Conservation (phyloP, 192 early-diverging fungal species). For the Gamsiella multidivaricata region DNA sequence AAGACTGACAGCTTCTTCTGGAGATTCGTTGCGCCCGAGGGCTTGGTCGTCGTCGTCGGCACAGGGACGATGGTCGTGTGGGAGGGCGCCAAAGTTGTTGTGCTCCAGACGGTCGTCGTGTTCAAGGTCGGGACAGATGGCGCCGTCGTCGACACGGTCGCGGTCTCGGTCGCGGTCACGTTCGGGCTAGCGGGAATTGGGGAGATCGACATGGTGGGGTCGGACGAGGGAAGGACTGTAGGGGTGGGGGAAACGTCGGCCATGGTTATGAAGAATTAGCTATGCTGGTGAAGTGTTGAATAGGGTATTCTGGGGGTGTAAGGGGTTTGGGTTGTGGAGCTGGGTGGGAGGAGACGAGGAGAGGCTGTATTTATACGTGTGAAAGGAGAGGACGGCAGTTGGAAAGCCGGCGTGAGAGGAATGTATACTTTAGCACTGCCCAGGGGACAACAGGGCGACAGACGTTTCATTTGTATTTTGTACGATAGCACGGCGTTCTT, state of each 20-base stretch:
- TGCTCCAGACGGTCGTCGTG: not conserved
- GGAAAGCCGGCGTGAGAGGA: too few species aligned
- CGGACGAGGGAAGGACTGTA: not conserved
- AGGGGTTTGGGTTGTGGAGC: too few species aligned
- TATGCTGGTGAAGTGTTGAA: too few species aligned
- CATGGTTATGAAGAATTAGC: too few species aligned
- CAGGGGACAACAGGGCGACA: too few species aligned
- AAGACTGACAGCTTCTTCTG: conserved; percentile 31
- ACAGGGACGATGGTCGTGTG: not conserved
- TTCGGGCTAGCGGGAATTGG: not conserved
- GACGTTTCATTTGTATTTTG: too few species aligned
- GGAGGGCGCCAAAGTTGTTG: not conserved
- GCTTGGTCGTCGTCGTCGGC: conserved; percentile 6
- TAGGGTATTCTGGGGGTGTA: too few species aligned
- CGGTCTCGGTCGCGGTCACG: not conserved
- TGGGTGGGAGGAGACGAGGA: too few species aligned
- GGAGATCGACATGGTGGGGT: not conserved
- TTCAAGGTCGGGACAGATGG: conserved; percentile 6
- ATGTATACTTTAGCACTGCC: too few species aligned
- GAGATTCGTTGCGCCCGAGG: conserved; percentile 15
- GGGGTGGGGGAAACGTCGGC: not conserved
- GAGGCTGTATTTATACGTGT: too few species aligned
- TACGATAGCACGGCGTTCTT: too few species aligned
- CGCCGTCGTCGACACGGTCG: not conserved
- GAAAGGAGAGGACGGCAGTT: too few species aligned